Conservation (phyloP, 495 filamentous ascomycete species). For the Darksidea phi region DNA sequence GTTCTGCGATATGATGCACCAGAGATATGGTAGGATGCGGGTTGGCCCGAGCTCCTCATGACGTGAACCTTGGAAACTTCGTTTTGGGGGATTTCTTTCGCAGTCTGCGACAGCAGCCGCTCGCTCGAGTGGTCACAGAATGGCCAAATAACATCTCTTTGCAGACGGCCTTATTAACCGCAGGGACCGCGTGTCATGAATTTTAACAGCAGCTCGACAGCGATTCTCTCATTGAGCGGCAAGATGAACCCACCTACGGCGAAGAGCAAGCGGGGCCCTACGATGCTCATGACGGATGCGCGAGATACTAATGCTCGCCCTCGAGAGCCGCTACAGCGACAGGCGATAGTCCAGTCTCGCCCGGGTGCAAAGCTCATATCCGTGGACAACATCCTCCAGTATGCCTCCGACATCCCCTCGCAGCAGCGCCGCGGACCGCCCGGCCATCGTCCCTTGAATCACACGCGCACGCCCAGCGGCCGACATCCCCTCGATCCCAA, state of each 20-base stretch:
- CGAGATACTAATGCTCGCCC: conserved; percentile 51
- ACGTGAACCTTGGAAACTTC: too few species aligned
- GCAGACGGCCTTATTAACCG: neutral
- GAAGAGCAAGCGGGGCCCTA: conserved; percentile 53
- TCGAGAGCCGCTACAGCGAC: conserved; percentile 41
- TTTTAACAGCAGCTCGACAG: neutral
- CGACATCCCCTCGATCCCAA: conserved; percentile 47
- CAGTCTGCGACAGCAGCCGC: too few species aligned
- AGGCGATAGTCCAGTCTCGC: conserved; percentile 5
- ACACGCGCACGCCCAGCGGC: conserved; percentile 47
- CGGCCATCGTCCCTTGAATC: conserved; percentile 51
- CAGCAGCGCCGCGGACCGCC: conserved; percentile 81
- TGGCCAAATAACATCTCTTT: too few species aligned
- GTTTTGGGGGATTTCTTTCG: too few species aligned
- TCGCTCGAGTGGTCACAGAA: too few species aligned
- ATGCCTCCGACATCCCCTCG: conserved; percentile 91
- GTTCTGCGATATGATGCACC: too few species aligned
- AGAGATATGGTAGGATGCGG: too few species aligned
- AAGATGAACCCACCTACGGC: conserved; percentile 33
- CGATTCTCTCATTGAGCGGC: neutral
- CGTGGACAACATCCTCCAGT: conserved; percentile 93
- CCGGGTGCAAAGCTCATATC: conserved; percentile 74
- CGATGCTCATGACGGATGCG: conserved; percentile 61
- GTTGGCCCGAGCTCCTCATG: too few species aligned
- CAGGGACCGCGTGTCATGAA: neutral